Base-by-base conservation (phyloP, 2,329 filamentous ascomycete genomes). In the Coccinonectria pachysandricola region DNA sequence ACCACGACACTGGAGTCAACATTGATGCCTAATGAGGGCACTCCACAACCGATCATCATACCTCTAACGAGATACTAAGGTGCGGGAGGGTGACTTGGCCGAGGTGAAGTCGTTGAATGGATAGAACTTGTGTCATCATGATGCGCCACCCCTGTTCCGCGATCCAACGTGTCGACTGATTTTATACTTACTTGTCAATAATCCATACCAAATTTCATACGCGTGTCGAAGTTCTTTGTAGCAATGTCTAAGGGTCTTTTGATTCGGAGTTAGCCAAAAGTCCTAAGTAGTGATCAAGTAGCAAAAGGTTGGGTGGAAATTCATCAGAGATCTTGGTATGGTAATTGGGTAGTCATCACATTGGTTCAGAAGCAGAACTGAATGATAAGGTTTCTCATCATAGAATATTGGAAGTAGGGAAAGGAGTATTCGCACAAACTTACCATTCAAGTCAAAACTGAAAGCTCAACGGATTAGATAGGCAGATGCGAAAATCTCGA, bases 351-450 rank as follows among this genome's bases (percentile, higher is more conserved):
- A 71, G 53, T 77, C 75, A 68, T 76, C 74, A 79, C 59, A 56
- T 43, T 53, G 49, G 45, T 71, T 80, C 75, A 79, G 75, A 69
- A 80, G 75, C 75, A 80, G 75, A 80, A 80, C 75, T 80, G 75
- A 67, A 67, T 63, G 54, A 63, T 61, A 59, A 56, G 39, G 44
- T 58, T 62, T 74, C 60, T 79, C 75, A 79, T 80, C 75, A 79
- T 64, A 12, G 12, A 17, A 19, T 6, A n/a, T 11, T 19, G 6
- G 10, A 12, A 16, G 13, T 29, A 31, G 5, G 13, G 15, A 15
- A 33, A 7, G 4, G 7, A 13, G 14, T 7, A 29, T 30, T 23
- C n/a, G n/a, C n/a, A n/a, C n/a, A n/a, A 26, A 46, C 43, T 38
- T 39, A 28, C 24, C 22, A 8, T n/a, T n/a, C n/a, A n/a, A n/a